A percentile compares a stretch with the other conserved stretches of the same genome.
These are phyloP conservation scores for Geotrichum candidum DNA, from an alignment of 1,139 yeast species.

Conservation along the genomic window DNA sequence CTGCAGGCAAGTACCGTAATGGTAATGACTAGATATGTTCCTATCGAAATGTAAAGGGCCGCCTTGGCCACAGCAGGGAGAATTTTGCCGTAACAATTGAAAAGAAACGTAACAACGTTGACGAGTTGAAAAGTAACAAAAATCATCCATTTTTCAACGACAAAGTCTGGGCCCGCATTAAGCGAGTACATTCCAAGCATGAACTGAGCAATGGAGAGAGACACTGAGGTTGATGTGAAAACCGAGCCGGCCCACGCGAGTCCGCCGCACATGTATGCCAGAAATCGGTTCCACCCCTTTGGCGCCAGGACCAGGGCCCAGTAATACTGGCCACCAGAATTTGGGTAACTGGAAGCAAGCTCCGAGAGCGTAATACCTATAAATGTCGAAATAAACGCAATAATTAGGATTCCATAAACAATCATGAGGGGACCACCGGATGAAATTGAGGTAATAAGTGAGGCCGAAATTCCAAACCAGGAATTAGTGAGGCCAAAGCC, in stretches of 20 bases:
- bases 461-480: constrained; percentile 49
- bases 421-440: constrained; percentile 49
- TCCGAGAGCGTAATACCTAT: constrained; percentile 48
- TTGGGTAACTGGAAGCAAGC: constrained; percentile 49
- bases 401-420: constrained; percentile 46
- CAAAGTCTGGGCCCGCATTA: constrained; percentile 41
- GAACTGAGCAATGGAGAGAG: constrained; percentile 45
- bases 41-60: constrained; percentile 46
- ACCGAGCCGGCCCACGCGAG: constrained; percentile 54
- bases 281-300: constrained; percentile 42
- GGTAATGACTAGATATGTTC: constrained; percentile 45
- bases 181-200: constrained; percentile 48
- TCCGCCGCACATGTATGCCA: constrained; percentile 51
- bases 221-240: constrained; percentile 52
- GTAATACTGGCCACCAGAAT: constrained; percentile 56
- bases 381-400: constrained; percentile 44
- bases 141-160: constrained; percentile 44
- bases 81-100: constrained; percentile 36
- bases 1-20: constrained; percentile 45
- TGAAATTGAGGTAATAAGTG: constrained; percentile 44
- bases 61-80: constrained; percentile 39
- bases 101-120: constrained; percentile 32
- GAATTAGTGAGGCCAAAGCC: constrained; percentile 50
- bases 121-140: constrained; percentile 42
- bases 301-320: constrained; percentile 56